phyloP scores from a whole-genome alignment of 257 asterid species.

The Lycium barbarum region DNA sequence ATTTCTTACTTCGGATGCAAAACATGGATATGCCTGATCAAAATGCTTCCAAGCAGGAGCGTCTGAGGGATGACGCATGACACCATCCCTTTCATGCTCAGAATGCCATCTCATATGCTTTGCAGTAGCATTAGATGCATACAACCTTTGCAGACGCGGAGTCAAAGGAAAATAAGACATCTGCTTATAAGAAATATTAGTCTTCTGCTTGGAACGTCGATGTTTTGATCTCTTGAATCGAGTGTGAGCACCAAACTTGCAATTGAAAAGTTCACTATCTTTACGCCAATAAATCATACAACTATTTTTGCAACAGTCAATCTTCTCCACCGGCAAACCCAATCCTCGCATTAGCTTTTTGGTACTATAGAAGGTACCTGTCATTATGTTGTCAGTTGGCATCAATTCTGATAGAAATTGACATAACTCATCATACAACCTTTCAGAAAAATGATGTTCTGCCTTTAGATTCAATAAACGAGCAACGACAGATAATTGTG shows the following conservation, averaged over 20 bases:
- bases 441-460: too few species aligned
- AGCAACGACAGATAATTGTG: too few species aligned
- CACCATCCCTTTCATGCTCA: not conserved
- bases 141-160: not conserved
- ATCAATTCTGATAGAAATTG: too few species aligned
- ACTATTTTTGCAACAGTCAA: not conserved
- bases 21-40: not conserved
- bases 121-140: not conserved
- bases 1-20: not conserved
- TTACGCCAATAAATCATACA: not conserved
- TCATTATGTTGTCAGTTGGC: too few species aligned
- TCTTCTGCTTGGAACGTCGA: not conserved
- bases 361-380: too few species aligned
- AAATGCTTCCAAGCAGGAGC: conserved; percentile 26
- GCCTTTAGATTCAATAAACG: too few species aligned
- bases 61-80: conserved; percentile 5
- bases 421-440: too few species aligned
- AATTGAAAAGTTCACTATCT: not conserved
- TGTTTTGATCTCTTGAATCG: not conserved
- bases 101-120: not conserved
- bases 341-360: too few species aligned
- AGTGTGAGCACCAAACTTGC: not conserved
- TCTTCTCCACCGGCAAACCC: not conserved
- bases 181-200: not conserved
- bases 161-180: conserved; percentile 15